Conservation (phyloP, 495 filamentous ascomycete genomes). For the Elasticomyces elasticus region DNA sequence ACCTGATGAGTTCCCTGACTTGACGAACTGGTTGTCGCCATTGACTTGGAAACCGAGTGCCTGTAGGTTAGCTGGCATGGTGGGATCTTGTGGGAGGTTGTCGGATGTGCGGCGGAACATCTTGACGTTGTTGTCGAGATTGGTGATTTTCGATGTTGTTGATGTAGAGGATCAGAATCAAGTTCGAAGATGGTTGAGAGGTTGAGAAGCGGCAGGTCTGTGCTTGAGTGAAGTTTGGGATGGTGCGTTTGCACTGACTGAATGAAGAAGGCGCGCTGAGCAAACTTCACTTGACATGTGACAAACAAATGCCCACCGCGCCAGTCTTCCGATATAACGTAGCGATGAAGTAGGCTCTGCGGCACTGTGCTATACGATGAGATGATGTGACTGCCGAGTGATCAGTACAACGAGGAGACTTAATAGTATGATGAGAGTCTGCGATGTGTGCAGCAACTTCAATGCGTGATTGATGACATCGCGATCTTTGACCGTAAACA, state of each 20-base stretch:
- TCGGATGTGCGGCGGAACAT: conserved; percentile 54
- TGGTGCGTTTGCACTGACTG: background rate
- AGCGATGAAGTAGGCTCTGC: too few species aligned
- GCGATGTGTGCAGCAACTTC: too few species aligned
- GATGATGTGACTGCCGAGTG: too few species aligned
- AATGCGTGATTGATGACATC: too few species aligned
- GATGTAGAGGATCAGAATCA: background rate
- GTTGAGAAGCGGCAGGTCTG: background rate
- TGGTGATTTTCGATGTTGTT: conserved; percentile 1
- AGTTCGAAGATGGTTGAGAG: background rate
- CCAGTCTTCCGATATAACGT: too few species aligned
- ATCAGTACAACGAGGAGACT: too few species aligned
- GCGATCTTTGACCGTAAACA: too few species aligned
- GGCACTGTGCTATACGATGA: too few species aligned
- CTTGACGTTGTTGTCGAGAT: background rate
- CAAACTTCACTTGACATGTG: background rate
- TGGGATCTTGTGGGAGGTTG: conserved; percentile 60
- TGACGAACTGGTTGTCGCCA: conserved; percentile 53
- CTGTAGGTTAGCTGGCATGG: conserved; percentile 51
- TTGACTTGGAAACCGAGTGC: conserved; percentile 55
- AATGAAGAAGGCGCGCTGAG: conserved; percentile 1
- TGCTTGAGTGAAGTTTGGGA: background rate
- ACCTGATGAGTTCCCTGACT: conserved; percentile 35
- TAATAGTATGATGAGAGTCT: too few species aligned
- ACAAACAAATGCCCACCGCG: too few species aligned